Percentiles rank a stretch among this genome's conserved stretches.
phyloP scores from a whole-genome alignment of 176 grass and related monocot genomes.

The Aegilops umbellulata region DNA sequence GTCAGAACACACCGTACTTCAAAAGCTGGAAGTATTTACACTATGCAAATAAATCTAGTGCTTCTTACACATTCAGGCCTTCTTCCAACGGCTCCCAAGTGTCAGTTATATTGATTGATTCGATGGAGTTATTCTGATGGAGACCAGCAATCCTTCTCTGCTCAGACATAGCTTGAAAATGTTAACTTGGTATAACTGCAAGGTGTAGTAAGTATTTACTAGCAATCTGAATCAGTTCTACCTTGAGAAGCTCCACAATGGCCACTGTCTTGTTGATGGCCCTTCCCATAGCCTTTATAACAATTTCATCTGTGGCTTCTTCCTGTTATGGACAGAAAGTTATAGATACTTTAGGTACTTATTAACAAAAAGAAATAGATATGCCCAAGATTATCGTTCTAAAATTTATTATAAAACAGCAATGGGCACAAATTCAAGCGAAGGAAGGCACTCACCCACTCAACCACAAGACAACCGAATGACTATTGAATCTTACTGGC shows the following conservation, averaged over 20 bases:
- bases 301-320: constrained; percentile 31
- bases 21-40: neutral
- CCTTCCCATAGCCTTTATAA: constrained; percentile 77
- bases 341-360: neutral
- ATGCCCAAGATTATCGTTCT: neutral
- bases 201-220: neutral
- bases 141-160: constrained; percentile 74
- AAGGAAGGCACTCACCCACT: neutral
- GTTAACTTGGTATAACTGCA: neutral
- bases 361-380: neutral
- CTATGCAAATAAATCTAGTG: neutral
- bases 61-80: constrained; percentile 58
- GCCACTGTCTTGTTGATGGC: constrained; percentile 64
- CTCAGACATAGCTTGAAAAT: neutral
- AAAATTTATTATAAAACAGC: neutral
- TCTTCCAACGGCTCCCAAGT: constrained; percentile 83
- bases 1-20: neutral
- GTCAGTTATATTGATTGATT: constrained; percentile 65
- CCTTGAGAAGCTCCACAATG: constrained; percentile 77
- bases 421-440: neutral
- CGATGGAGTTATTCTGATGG: constrained; percentile 58
- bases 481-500: neutral
- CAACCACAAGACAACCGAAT: neutral
- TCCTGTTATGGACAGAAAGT: constrained; percentile 28
- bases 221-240: neutral